phyloP scores from a whole-genome alignment of 2,329 filamentous ascomycete genomes.

The Didymella arachidicola region DNA sequence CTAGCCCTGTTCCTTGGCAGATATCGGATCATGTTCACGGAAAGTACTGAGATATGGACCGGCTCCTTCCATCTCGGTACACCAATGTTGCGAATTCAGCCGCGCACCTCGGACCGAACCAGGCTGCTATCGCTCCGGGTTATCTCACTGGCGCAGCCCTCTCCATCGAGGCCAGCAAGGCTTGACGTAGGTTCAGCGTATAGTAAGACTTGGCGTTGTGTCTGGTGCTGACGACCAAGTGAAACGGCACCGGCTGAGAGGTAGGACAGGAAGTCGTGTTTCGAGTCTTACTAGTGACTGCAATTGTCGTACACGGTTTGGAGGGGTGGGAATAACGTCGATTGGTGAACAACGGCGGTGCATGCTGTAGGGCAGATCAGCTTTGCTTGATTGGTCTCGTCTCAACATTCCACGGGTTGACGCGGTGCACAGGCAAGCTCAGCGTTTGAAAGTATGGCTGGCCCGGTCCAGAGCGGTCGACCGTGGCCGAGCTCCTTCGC shows the following conservation, averaged over 20 bases:
- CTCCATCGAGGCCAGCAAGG: background rate
- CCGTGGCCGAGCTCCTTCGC: slow-evolving; percentile 29
- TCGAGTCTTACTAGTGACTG: slow-evolving; percentile 18
- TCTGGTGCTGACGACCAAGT: background rate
- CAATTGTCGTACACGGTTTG: slow-evolving; percentile 24
- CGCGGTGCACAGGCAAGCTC: slow-evolving; percentile 31
- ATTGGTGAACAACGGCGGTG: slow-evolving; percentile 47
- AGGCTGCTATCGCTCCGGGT: background rate
- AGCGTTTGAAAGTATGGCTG: slow-evolving; percentile 32
- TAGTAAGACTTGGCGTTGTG: slow-evolving; percentile 4
- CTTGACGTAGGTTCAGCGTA: background rate
- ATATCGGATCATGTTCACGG: slow-evolving; percentile 14
- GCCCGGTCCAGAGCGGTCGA: slow-evolving; percentile 29
- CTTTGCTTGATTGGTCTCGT: slow-evolving; percentile 42
- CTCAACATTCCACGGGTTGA: slow-evolving; percentile 25
- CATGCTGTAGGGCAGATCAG: slow-evolving; percentile 48
- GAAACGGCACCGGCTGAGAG: background rate
- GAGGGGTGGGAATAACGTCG: slow-evolving; percentile 25
- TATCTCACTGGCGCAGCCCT: background rate
- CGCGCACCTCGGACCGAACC: slow-evolving; percentile 9
- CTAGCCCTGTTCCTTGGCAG: slow-evolving; percentile 19
- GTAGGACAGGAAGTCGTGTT: slow-evolving; percentile 22
- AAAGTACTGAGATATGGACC: slow-evolving; percentile 7
- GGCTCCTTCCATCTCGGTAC: slow-evolving; percentile 13
- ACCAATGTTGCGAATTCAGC: slow-evolving; percentile 3